Conservation (phyloP, 2,329 filamentous ascomycete species). For the Fusarium newnesense region DNA sequence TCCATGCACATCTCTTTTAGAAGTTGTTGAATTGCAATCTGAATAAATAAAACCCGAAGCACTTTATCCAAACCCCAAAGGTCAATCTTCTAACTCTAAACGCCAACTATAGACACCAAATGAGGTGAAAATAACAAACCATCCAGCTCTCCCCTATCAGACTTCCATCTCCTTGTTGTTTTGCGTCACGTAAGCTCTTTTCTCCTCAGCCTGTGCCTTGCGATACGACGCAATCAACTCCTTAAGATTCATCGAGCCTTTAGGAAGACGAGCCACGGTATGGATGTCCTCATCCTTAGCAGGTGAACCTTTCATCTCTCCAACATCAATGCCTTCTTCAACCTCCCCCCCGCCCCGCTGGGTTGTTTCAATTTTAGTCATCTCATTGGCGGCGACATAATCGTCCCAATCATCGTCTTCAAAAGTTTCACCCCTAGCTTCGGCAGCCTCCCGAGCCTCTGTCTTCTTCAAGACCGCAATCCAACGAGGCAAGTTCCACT, state of each 20-base stretch:
- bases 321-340: background rate
- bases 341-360: rapidly evolving
- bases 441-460: background rate
- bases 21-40: no score
- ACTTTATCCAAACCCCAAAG: no score
- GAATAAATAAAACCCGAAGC: background rate
- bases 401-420: background rate
- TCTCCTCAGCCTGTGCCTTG: background rate
- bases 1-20: no score
- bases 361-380: background rate
- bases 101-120: background rate
- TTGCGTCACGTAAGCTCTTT: background rate
- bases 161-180: rapidly evolving
- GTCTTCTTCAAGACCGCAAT: background rate
- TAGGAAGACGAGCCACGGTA: background rate
- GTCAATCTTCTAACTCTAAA: rapidly evolving
- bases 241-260: background rate
- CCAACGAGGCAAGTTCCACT: background rate
- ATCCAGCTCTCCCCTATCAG: rapidly evolving
- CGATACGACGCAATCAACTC: background rate
- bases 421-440: background rate
- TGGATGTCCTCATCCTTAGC: background rate
- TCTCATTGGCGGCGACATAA: background rate
- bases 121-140: background rate
- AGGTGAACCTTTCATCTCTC: background rate